phyloP scores from a whole-genome alignment of 1,284 basidiomycete species.

The Ganoderma lucidum region DNA sequence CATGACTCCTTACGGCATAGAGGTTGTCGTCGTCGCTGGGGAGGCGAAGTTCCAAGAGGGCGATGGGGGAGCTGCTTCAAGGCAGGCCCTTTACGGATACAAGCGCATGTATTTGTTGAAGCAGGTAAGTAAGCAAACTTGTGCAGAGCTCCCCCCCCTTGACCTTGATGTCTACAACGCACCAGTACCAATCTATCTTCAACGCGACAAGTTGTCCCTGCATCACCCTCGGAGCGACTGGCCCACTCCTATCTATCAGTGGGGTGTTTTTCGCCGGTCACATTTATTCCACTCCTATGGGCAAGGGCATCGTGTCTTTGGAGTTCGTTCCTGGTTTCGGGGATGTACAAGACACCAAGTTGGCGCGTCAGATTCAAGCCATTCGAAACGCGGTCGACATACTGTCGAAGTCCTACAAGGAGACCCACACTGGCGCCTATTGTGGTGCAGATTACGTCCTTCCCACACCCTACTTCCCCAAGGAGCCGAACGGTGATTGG shows the following conservation, averaged over 20 bases:
- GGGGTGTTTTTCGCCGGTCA: not conserved
- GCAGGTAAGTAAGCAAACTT: not conserved
- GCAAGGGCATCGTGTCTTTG: not conserved
- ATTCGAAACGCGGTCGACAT: not conserved
- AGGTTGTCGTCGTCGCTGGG: not conserved
- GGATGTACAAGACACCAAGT: not conserved
- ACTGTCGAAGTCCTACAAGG: not conserved
- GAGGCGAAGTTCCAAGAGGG: not conserved
- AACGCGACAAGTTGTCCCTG: not conserved
- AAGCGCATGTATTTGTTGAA: not conserved
- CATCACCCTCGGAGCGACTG: not conserved
- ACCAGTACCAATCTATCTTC: not conserved
- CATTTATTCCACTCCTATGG: not conserved
- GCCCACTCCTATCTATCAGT: not conserved
- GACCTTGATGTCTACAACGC: not conserved
- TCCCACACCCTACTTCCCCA: not conserved
- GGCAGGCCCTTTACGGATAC: not conserved
- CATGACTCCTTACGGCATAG: not conserved
- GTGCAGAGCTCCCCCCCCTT: too few species aligned
- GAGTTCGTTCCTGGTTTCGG: not conserved
- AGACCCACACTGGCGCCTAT: not conserved
- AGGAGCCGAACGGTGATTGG: not conserved
- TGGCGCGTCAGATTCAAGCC: not conserved
- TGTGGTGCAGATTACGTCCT: not conserved
- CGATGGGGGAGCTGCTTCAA: not conserved